Evolutionary conservation across 139 green algal species (phyloP).

Genomic region (Picochlorum sp.): DNA sequence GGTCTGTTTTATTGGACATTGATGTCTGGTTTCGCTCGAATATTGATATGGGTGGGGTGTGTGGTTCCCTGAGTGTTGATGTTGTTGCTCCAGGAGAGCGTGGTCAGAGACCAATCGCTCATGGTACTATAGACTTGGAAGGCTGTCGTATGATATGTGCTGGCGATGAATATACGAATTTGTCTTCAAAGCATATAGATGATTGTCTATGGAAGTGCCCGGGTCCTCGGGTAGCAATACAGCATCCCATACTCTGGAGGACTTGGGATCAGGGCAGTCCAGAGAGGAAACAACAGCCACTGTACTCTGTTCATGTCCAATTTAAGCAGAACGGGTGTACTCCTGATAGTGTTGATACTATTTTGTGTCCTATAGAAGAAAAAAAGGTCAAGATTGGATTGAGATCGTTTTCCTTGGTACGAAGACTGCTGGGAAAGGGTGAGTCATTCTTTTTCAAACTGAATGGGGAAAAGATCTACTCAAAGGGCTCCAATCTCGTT

Average conservation of each 20-base stretch:
- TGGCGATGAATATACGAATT: background rate
- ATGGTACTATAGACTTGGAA: background rate
- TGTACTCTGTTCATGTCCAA: no score
- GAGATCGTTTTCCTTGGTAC: no score
- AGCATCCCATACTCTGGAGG: no score
- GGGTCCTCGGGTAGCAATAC: no score
- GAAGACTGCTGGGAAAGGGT: background rate
- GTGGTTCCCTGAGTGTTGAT: background rate
- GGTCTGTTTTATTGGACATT: constrained; percentile 9
- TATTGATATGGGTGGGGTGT: background rate
- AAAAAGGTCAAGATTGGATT: no score
- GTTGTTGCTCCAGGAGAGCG: background rate
- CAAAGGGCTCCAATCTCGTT: constrained; percentile 62
- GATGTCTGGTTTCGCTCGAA: constrained; percentile 14
- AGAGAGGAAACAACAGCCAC: no score
- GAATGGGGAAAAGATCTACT: constrained; percentile 59
- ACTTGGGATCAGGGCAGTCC: no score
- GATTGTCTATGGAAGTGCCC: no score
- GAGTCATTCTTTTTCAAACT: constrained; percentile 68
- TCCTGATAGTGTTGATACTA: no score
- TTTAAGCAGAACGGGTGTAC: no score
- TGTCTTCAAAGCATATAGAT: background rate
- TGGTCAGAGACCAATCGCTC: background rate
- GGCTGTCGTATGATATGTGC: background rate
- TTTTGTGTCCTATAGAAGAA: no score